Evolutionary conservation across 805 yeast species (phyloP).

Genomic region (Candida maesae): DNA sequence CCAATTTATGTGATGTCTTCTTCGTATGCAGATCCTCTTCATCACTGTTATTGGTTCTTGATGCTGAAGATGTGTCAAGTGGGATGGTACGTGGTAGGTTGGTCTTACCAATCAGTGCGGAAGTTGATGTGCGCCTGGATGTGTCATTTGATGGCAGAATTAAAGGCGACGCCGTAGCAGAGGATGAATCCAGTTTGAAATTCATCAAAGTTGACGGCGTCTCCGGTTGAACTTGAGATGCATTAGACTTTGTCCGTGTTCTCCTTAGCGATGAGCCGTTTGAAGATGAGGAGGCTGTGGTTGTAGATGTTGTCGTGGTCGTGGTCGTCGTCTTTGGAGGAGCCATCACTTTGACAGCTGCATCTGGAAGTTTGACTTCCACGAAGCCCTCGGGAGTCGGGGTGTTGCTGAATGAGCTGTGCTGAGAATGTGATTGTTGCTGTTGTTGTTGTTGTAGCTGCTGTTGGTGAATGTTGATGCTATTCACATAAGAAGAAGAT

Average conservation of each 20-base stretch:
- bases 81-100: conserved; percentile 5
- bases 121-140: conserved; percentile 17
- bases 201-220: conserved; percentile 29
- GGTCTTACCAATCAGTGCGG: conserved; percentile 7
- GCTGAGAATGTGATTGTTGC: conserved; percentile 16
- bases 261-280: conserved; percentile 19
- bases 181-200: conserved; percentile 16
- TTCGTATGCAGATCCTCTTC: conserved; percentile 20
- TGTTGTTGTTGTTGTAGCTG: conserved; percentile 13
- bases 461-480: conserved; percentile 18
- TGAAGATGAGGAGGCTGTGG: too few relatives aligned
- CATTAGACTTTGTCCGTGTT: conserved; percentile 12
- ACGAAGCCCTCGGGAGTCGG: conserved; percentile 3
- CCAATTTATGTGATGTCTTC: conserved; percentile 67
- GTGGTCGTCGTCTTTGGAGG: conserved; percentile 19
- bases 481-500: conserved; percentile 19
- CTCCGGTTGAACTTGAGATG: conserved; percentile 25
- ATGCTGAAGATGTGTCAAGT: conserved; percentile 8
- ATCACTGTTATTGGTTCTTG: conserved; percentile 12
- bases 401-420: not conserved
- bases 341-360: conserved; percentile 16
- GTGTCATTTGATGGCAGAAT: conserved; percentile 21
- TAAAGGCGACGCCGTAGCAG: conserved; percentile 18
- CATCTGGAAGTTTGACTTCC: conserved; percentile 3
- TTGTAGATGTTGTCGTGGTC: too few relatives aligned